phyloP scores from a whole-genome alignment of 192 early-diverging fungal genomes.

The Backusella circina region DNA sequence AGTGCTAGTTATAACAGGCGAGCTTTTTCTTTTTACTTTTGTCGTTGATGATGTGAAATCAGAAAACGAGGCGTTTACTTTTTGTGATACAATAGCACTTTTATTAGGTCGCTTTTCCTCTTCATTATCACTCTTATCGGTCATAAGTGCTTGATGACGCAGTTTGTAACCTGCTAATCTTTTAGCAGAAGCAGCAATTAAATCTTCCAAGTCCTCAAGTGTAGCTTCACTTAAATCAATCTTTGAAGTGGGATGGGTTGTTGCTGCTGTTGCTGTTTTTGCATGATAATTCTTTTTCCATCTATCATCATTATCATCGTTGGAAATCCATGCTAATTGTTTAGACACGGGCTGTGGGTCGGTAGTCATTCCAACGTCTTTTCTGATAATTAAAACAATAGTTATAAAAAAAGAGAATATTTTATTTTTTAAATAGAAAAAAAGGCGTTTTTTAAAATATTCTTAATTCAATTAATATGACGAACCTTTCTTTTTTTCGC shows the following conservation, averaged over 20 bases:
- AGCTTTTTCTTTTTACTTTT: not conserved
- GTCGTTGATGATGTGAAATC: not conserved
- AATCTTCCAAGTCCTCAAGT: constrained; percentile 16
- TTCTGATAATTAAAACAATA: not conserved
- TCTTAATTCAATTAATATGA: not conserved
- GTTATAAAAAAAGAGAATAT: not conserved
- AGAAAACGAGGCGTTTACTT: constrained; percentile 1
- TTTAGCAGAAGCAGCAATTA: constrained; percentile 21
- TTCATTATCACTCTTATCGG: not conserved
- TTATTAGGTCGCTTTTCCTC: not conserved
- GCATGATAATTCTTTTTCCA: not conserved
- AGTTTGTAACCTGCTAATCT: constrained; percentile 14
- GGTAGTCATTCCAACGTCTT: not conserved
- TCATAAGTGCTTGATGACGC: constrained; percentile 4
- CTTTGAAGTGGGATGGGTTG: not conserved
- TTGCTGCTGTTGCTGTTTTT: not conserved
- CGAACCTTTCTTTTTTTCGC: not conserved
- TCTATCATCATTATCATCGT: not conserved
- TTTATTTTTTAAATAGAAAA: not conserved
- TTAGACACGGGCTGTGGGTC: not conserved
- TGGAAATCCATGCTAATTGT: not conserved
- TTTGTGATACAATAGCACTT: not conserved
- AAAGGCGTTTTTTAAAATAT: not conserved
- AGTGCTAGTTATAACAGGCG: not conserved
- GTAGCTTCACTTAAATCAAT: constrained; percentile 20